Evolutionary conservation across 352 stramenopile species (phyloP), one percentile per base, ranked within the genome.

Genomic region (Saprolegnia diclina): DNA sequence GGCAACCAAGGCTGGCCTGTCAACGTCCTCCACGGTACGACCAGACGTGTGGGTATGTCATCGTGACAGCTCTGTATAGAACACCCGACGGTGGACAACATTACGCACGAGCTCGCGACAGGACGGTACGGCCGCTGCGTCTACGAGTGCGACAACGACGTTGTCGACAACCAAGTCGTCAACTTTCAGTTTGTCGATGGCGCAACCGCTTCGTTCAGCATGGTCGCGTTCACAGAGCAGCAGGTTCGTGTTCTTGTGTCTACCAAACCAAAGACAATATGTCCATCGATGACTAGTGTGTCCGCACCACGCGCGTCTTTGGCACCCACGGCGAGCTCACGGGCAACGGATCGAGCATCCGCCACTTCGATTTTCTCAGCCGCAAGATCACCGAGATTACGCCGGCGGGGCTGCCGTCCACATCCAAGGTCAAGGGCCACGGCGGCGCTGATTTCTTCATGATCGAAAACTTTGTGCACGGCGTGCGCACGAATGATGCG

Each of bases 61-160:
- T 56, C 16, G 21, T 29, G 29, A 59, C 40, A 11, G 29, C 37
- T 56, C 3, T 40, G 19, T 10, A 18, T 48, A 68, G 62, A 68
- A 13, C 11, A 29, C 3, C 69, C 61, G 53, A 55, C 62, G 5
- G 35, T 72, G 1, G 38, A 59, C 6, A 44, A 24, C 53, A 64
- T 74, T n/a, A 67, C 67, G 65, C 63, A 71, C 35, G 69, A 64
- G 13, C 52, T 74, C n/a, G 35, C 42, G 18, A 67, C 46, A 11
- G 69, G 69, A 10, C 69, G 63, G 18, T 75, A 75, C 32, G 71
- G 71, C 19, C 45, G 68, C 18, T 75, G 71, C 48, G 71, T 75
- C 19, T 75, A 64, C 21, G 65, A 18, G 5, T 75, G 71, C 53
- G 65, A 73, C 50, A 75, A 75, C 52, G 71, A 75, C 53, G 71